Evolutionary conservation across 148 eudicot genomes (phyloP).

Genomic region (Fagopyrum homotropicum): DNA sequence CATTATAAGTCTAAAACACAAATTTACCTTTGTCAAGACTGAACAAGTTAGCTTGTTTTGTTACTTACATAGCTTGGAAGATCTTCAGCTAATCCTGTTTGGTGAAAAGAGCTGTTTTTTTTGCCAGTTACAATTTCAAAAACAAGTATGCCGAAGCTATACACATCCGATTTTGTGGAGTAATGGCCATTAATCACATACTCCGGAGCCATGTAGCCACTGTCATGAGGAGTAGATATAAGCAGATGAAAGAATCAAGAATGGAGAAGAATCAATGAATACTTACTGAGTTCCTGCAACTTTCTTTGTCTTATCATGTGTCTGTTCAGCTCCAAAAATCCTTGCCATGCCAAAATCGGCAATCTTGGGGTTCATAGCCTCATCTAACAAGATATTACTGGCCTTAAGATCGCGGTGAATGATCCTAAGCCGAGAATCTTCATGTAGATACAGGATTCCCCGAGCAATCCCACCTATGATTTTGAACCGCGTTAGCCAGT

Average conservation of each 20-base stretch:
- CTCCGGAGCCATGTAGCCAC: slow-evolving; percentile 35
- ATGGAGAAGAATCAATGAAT: not conserved
- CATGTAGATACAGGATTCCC: slow-evolving; percentile 42
- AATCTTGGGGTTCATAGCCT: slow-evolving; percentile 33
- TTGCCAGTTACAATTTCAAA: slow-evolving; percentile 27
- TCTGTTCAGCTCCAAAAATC: slow-evolving; percentile 29
- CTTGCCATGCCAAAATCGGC: slow-evolving; percentile 39
- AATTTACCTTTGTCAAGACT: not conserved
- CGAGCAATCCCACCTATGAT: slow-evolving; percentile 38
- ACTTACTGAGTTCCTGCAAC: slow-evolving; percentile 38
- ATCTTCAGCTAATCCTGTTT: slow-evolving; percentile 23
- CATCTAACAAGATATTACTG: slow-evolving; percentile 30
- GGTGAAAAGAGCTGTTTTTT: slow-evolving; percentile 21
- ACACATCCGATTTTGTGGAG: slow-evolving; percentile 29
- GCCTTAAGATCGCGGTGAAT: slow-evolving; percentile 43
- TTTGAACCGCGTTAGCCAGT: slow-evolving; percentile 30
- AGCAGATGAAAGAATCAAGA: not conserved
- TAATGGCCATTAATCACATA: slow-evolving; percentile 32
- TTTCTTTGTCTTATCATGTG: slow-evolving; percentile 26
- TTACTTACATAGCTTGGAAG: slow-evolving; percentile 38
- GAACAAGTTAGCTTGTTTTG: not conserved
- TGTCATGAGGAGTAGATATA: not conserved
- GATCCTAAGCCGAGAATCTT: slow-evolving; percentile 41
- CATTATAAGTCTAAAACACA: not conserved
- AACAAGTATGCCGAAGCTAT: slow-evolving; percentile 30